Conservation (phyloP, 306 rosid species). For the Coriaria nepalensis region DNA sequence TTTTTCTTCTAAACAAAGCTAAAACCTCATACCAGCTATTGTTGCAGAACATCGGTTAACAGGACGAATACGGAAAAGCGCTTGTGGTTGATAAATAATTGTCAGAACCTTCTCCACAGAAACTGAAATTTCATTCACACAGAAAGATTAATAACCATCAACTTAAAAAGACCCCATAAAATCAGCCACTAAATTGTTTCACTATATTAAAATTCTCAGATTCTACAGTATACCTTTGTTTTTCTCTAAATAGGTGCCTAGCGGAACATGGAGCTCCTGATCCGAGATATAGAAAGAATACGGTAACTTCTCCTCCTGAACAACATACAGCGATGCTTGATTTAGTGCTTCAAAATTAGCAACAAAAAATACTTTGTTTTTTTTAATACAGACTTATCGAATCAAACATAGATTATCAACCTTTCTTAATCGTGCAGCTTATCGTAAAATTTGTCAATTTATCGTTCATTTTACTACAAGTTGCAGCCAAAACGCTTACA, state of each 20-base stretch:
- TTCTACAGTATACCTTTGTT: constrained; percentile 32
- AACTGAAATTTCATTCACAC: constrained; percentile 33
- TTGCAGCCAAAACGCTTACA: constrained; percentile 18
- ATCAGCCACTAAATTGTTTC: background rate
- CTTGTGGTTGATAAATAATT: constrained; percentile 93
- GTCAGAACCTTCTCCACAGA: constrained; percentile 86
- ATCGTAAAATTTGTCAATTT: no score
- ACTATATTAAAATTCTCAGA: background rate
- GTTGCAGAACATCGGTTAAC: constrained; percentile 85
- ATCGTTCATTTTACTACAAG: background rate
- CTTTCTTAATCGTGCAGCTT: no score
- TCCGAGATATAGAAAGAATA: constrained; percentile 72
- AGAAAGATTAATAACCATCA: constrained; percentile 2
- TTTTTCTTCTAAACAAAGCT: background rate
- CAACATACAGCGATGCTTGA: background rate
- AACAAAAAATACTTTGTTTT: no score
- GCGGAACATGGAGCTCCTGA: constrained; percentile 63
- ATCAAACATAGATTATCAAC: no score
- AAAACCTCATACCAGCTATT: constrained; percentile 52
- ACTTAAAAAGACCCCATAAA: background rate
- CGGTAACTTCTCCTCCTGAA: constrained; percentile 87
- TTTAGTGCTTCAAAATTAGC: no score
- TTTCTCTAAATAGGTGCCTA: constrained; percentile 67
- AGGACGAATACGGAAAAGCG: constrained; percentile 73
- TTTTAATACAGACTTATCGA: no score